phyloP scores from a whole-genome alignment of 306 rosid species.

The Begonia masoniana region DNA sequence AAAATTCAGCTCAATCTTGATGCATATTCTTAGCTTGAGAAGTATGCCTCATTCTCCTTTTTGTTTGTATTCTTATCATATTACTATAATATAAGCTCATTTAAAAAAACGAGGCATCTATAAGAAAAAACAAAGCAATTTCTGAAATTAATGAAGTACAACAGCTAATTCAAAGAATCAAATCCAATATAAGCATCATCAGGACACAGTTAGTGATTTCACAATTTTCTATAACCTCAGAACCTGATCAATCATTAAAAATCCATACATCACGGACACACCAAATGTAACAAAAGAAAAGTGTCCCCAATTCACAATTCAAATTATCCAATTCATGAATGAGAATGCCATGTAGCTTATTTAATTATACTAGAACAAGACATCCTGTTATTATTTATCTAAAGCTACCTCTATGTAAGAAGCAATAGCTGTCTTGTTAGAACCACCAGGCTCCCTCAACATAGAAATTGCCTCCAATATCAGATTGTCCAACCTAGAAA shows the following conservation, averaged over 20 bases:
- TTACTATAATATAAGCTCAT: too few relatives aligned
- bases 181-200: too few relatives aligned
- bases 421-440: slow-evolving; percentile 77
- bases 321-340: neutral
- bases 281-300: neutral
- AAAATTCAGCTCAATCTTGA: too few relatives aligned
- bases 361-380: neutral
- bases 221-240: neutral
- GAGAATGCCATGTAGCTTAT: neutral
- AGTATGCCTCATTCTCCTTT: too few relatives aligned
- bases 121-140: too few relatives aligned
- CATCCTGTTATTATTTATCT: neutral
- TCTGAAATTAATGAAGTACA: too few relatives aligned
- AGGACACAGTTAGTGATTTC: neutral
- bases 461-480: slow-evolving; percentile 71
- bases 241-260: too few relatives aligned
- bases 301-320: neutral
- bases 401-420: slow-evolving; percentile 72
- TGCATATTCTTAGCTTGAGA: too few relatives aligned
- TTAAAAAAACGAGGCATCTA: too few relatives aligned
- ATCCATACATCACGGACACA: too few relatives aligned
- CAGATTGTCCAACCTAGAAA: slow-evolving; percentile 70
- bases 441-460: slow-evolving; percentile 77
- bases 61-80: too few relatives aligned
- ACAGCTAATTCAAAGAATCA: too few relatives aligned